Evolutionary conservation across 2,329 filamentous ascomycete species (phyloP).

Genomic region (Talaromyces sp.): DNA sequence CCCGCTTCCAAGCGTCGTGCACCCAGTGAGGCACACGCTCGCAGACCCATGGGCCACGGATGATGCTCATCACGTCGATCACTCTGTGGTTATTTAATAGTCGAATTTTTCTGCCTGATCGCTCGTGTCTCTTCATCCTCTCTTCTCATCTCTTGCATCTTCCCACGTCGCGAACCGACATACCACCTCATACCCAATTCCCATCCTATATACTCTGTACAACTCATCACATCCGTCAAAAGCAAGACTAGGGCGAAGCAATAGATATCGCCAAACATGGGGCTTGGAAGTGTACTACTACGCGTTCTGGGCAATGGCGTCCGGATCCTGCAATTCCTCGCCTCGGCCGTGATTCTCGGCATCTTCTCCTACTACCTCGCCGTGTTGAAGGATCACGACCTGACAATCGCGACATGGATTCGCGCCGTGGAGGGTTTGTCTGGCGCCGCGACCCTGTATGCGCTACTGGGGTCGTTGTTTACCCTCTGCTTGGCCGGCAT

Average conservation of each 20-base stretch:
- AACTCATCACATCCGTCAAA: not conserved
- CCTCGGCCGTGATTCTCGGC: constrained; percentile 66
- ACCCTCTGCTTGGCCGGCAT: constrained; percentile 76
- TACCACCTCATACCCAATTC: no score
- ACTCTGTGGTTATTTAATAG: not conserved
- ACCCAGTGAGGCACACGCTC: not conserved
- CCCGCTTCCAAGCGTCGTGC: not conserved
- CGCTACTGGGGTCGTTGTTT: constrained; percentile 63
- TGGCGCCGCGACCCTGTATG: constrained; percentile 70
- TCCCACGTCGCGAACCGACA: no score
- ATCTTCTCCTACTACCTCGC: constrained; percentile 83
- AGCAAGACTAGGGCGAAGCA: not conserved
- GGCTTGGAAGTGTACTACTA: constrained; percentile 56
- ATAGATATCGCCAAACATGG: constrained; percentile 47
- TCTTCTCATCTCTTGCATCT: not conserved
- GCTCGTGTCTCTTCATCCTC: not conserved
- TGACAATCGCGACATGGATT: constrained; percentile 58
- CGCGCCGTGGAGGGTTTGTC: constrained; percentile 74
- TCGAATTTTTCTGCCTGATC: not conserved
- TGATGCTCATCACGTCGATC: not conserved
- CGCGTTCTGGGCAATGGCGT: constrained; percentile 66
- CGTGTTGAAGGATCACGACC: constrained; percentile 59
- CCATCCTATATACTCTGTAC: not conserved
- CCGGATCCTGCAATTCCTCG: constrained; percentile 68
- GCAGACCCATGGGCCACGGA: not conserved